A percentile compares a stretch with the other conserved stretches of the same genome.
Conservation (phyloP, 345 rosid genomes). For the Syzygium aromaticum region DNA sequence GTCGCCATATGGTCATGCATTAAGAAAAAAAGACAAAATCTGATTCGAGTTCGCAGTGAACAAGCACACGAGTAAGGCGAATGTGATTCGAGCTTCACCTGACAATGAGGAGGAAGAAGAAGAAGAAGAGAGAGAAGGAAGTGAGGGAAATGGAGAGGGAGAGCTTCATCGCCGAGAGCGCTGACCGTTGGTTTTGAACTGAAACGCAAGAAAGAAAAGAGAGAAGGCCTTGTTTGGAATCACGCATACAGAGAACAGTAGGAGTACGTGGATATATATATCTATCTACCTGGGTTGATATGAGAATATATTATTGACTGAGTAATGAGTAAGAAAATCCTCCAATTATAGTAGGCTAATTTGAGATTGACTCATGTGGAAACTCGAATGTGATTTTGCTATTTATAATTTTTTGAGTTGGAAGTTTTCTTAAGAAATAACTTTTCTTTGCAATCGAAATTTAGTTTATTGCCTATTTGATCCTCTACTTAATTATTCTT, state of each 20-base stretch:
- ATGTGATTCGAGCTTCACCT: background rate
- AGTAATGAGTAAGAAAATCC: background rate
- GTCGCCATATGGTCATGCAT: background rate
- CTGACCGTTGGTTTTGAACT: background rate
- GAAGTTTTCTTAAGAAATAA: background rate
- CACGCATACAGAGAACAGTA: background rate
- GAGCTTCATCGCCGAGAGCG: background rate
- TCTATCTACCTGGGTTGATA: background rate
- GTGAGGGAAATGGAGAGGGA: background rate
- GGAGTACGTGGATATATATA: background rate
- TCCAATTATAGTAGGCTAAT: background rate
- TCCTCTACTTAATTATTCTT: background rate
- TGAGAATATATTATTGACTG: background rate
- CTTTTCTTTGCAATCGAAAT: background rate
- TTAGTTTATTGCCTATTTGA: background rate
- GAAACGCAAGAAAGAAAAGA: background rate
- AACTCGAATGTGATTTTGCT: background rate
- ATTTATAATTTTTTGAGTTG: background rate
- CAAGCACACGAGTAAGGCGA: background rate
- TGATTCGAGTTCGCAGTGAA: background rate
- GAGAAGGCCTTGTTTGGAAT: background rate
- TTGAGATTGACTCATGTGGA: background rate
- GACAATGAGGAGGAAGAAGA: background rate
- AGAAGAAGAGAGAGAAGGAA: constrained; percentile 7
- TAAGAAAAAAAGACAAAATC: background rate